Evolutionary conservation across 2,329 filamentous ascomycete genomes (phyloP), one percentile per base, ranked within the genome.

Genomic region (Fusarium sambucinum): DNA sequence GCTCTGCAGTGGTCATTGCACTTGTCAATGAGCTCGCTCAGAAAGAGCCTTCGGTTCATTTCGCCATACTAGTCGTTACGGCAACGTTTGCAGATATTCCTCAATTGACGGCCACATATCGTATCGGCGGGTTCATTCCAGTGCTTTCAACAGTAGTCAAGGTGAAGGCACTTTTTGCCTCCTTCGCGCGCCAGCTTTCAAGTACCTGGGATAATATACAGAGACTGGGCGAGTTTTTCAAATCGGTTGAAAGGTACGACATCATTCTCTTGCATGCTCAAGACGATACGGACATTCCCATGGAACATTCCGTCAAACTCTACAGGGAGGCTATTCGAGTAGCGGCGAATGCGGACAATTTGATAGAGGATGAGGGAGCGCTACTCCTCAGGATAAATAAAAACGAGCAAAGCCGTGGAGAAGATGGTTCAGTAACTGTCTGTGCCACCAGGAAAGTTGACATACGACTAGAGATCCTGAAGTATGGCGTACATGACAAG

Each of bases 31-130:
- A 73, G 33, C 35, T 71, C 6, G 62, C 69, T 1, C 41, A 58
- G 7, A 59, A 27, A 13, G 9, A 66, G 12, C 44, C 62, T 0
- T 37, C 64, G 0, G 29, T 68, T 12, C 58, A 66, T 7, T 85
- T 87, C 51, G 80, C 83, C 3, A 84, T 84, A 5, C 77, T 79
- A 2, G 79, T 87, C 4, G 74, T 87, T 4, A 80, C 84, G 2
- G 85, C 84, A 0, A 79, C 83, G 1, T 86, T 87, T 53, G 78
- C 80, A 1, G 82, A 86, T 40, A 79, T 85, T 0, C 79, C 80
- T 9, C 81, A 78, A 1, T 65, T 87, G 23, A 82, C 83, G 0
- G 78, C 81, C 9, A 87, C 85, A 0, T 87, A 87, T 68, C 79
- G 81, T 6, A 76, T 87, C n/a, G 84, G 80, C 14, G 61, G 66